phyloP scores from a whole-genome alignment of 805 yeast species.

The Suhomyces pyralidae region DNA sequence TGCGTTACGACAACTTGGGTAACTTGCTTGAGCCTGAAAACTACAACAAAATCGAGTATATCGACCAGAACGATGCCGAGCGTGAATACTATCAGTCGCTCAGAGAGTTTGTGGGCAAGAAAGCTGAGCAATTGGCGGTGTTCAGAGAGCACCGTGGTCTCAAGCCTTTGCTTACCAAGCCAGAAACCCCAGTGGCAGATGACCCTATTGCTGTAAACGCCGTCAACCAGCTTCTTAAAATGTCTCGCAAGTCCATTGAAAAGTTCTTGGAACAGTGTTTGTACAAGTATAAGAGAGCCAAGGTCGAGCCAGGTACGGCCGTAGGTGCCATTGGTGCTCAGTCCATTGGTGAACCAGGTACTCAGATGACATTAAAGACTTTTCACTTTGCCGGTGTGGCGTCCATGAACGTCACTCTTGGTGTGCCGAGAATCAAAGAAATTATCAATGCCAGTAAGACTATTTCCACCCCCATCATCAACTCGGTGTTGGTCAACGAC shows the following conservation, averaged over 20 bases:
- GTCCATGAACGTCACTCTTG: conserved; percentile 96
- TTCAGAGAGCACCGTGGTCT: conserved; percentile 56
- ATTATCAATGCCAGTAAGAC: conserved; percentile 95
- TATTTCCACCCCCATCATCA: conserved; percentile 94
- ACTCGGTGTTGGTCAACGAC: conserved; percentile 88
- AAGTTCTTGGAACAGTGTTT: conserved; percentile 75
- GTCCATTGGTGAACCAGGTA: conserved; percentile 98
- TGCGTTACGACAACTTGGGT: conserved; percentile 75
- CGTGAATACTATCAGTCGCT: conserved; percentile 79
- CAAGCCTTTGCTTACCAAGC: conserved; percentile 38
- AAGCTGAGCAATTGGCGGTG: conserved; percentile 55
- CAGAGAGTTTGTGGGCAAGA: conserved; percentile 55
- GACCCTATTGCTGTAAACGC: conserved; percentile 32
- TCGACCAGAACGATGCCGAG: conserved; percentile 86
- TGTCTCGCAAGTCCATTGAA: conserved; percentile 57
- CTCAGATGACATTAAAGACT: conserved; percentile 90
- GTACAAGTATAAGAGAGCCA: conserved; percentile 78
- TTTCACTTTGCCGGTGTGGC: conserved; percentile 99
- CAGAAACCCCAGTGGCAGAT: conserved; percentile 37
- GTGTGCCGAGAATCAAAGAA: conserved; percentile 99
- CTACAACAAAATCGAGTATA: conserved; percentile 52
- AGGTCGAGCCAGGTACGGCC: conserved; percentile 98
- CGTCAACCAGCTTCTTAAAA: conserved; percentile 63
- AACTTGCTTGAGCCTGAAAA: conserved; percentile 43
- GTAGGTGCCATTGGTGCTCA: conserved; percentile 99